These are phyloP conservation scores for Penicillium palitans DNA, from an alignment of 2,329 filamentous ascomycete species.

Conservation along the genomic window DNA sequence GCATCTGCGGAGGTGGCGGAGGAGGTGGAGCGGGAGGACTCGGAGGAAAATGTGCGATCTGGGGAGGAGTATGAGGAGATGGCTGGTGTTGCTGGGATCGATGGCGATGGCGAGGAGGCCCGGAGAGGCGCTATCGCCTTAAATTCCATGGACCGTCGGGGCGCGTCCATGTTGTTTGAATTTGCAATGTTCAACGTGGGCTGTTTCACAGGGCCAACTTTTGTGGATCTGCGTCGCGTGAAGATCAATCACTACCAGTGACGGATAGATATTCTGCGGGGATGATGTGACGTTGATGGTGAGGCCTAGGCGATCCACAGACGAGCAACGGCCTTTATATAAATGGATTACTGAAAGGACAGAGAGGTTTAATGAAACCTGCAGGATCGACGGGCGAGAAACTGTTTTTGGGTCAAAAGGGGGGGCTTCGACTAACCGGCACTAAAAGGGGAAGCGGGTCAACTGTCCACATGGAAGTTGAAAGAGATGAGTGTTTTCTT, in stretches of 20 bases:
- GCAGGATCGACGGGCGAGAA: slow-evolving; percentile 26
- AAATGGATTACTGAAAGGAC: slow-evolving; percentile 13
- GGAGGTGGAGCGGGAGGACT: slow-evolving; percentile 48
- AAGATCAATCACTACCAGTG: slow-evolving; percentile 2
- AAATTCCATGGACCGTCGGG: slow-evolving; percentile 15
- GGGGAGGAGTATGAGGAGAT: slow-evolving; percentile 48
- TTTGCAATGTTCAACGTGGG: slow-evolving; percentile 12
- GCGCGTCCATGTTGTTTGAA: slow-evolving; percentile 32
- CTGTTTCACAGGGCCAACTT: slow-evolving; percentile 1
- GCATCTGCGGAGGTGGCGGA: slow-evolving; percentile 47
- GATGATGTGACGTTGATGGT: neutral
- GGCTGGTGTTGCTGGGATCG: slow-evolving; percentile 44
- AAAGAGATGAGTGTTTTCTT: slow-evolving; percentile 6
- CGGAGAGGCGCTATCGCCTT: slow-evolving; percentile 29
- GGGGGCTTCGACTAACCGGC: slow-evolving; percentile 21
- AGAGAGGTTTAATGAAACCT: slow-evolving; percentile 28
- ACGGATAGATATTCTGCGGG: neutral
- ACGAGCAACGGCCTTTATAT: slow-evolving; percentile 8
- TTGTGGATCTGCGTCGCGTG: slow-evolving; percentile 2
- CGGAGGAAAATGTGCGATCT: slow-evolving; percentile 48
- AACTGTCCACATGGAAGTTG: slow-evolving; percentile 6
- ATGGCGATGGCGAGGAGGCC: slow-evolving; percentile 43
- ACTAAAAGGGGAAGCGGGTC: slow-evolving; percentile 20
- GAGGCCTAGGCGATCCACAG: neutral
- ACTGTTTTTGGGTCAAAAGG: slow-evolving; percentile 28